Evolutionary conservation across 2,329 filamentous ascomycete genomes (phyloP), one percentile per base, ranked within the genome.

Genomic region (Colletotrichum sp.): DNA sequence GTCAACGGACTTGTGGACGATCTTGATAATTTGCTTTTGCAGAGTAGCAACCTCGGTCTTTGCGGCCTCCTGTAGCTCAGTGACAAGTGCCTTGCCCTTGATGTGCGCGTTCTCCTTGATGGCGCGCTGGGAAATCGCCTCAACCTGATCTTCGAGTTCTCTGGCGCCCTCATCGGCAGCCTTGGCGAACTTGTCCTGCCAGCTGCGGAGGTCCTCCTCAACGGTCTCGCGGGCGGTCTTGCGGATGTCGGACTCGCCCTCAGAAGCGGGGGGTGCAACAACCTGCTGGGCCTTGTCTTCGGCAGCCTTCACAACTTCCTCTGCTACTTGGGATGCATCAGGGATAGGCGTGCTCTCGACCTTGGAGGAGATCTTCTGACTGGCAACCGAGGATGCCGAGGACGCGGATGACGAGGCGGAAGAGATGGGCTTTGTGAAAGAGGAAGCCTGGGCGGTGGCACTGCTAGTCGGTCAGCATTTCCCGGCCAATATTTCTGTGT

Each of bases 171-270:
- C 96, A 76, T 98, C 94, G 9, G 95, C 95, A 12, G 96, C 96
- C 75, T 93, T 92, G 32, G 94, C 91, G 82, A 98, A 98, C 81
- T 98, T 98, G 77, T 92, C 92, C 84, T 98, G 94, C 96, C 97
- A 99, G 72, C 90, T 90, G 78, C 92, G 90, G 16, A 99, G 90
- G 82, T 99, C 97, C 60, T 93, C 90, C 3, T 92, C 89, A 57
- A 99, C 94, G 77, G 91, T 91, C 80, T 93, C 90, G 60, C 92
- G 91, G 4, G 90, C 90, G 6, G 88, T 90, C 70, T 90, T 90
- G 30, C 91, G 89, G 18, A 87, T 84, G 30, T 92, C 90, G 34
- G 90, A 87, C 72, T 91, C 90, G 39, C 86, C 83, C 67, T 88
- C 82, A 78, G 86, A 83, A 5, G 86, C 79, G 15, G 89, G 84